Base-by-base conservation (phyloP, 768 basidiomycete species). In the Tylopilus felleus region DNA sequence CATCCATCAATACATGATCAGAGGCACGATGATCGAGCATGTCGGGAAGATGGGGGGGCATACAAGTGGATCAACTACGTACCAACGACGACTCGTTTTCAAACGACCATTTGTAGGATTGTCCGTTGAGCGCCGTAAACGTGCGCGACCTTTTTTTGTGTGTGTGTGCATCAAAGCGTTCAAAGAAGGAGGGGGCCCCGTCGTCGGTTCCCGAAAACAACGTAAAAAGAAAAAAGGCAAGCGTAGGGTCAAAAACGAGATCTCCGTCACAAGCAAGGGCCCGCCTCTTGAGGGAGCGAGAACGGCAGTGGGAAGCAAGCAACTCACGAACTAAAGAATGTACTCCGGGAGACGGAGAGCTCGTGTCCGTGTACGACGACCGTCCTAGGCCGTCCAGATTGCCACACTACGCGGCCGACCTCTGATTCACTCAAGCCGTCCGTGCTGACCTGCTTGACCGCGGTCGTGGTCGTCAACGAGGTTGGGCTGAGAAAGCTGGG, bases 21-120 rank as follows among this genome's bases (percentile, higher is more conserved):
- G 33, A 21, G 5, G 36, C 7, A 1, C 31, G 21, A 39, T n/a
- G n/a, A n/a, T n/a, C n/a, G n/a, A n/a, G n/a, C n/a, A n/a, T 7
- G 38, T 23, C 4, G 9, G 8, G 21, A 3, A 31, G 25, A 31
- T 19, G 14, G 23, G 40, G 19, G 29, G n/a, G n/a, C n/a, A n/a
- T n/a, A n/a, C 13, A 33, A 33, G 33, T 8, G 36, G 25, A 43
- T 35, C 31, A n/a, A n/a, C 7, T 19, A 60, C 60, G 51, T 51
- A 71, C 68, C 64, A 71, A 46, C 39, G 64, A 64, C 1, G 69
- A 58, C 29, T 70, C 68, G 8, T 70, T 70, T 27, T 66, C 64
- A 38, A 72, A 70, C 19, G 68, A 63, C 69, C 69, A 70, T 53
- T 70, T 70, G 52, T 70, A 70, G 7, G 69, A 66, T 40, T 70